Evolutionary conservation across 306 rosid genomes (phyloP), one percentile per base, ranked within the genome.

Genomic region (Adenanthera pavonina): DNA sequence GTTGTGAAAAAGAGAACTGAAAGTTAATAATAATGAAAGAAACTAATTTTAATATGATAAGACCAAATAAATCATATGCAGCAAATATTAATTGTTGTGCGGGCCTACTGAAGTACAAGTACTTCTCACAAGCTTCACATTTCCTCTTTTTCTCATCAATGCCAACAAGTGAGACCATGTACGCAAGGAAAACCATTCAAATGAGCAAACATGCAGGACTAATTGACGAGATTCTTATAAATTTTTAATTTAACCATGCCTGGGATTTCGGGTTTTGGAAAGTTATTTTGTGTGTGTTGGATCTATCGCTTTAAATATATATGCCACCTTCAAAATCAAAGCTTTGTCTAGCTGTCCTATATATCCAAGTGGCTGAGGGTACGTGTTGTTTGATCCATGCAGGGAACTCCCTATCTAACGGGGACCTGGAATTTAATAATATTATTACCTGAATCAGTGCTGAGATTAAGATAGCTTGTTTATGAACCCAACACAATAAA

Each of bases 351-450:
- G 86, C 84, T 87, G 88, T 87, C 74, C 73, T 10, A 25, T 25
- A 25, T 25, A 13, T 57, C 64, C 64, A 19, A 8, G 19, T n/a
- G 82, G 68, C 53, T 49, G 80, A 69, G 82, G 78, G 74, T 81
- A 84, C 75, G 82, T 78, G 82, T 75, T 83, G 72, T 77, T 74
- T 79, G 88, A 78, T 84, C 86, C 76, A 70, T 64, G 75, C 76
- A 75, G 56, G 71, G 12, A 87, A 65, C 52, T 87, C 69, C 79
- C 85, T 78, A 77, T 80, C 69, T 69, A 74, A 78, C 48, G 82
- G 84, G 90, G 81, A 74, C 85, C 87, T 73, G 61, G 20, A 75
- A 75, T 81, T 78, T 78, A 52, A 83, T 83, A 72, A 56, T 52
- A 69, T 68, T 47, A 30, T n/a, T 19, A 43, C 79, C 62, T 64